Conservation (phyloP, 1,284 basidiomycete species). For the Malassezia obtusa region DNA sequence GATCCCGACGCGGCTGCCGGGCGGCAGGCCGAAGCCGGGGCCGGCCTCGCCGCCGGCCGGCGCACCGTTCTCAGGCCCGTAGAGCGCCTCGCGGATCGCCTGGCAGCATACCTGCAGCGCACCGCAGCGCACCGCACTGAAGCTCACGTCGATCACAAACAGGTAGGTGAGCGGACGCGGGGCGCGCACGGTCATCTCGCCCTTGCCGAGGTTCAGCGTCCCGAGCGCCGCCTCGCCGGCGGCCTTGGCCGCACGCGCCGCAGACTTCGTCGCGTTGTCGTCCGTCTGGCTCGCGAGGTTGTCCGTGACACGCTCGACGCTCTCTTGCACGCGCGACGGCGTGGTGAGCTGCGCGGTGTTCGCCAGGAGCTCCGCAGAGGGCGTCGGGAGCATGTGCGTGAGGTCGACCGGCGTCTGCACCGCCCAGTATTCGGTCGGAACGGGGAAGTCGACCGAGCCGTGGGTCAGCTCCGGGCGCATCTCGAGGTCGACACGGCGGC, state of each 20-base stretch:
- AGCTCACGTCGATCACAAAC: constrained; percentile 81
- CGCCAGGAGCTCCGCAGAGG: constrained; percentile 18
- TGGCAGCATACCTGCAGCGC: constrained; percentile 64
- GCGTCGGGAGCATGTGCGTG: constrained; percentile 24
- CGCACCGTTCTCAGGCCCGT: constrained; percentile 48
- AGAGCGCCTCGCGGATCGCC: constrained; percentile 61
- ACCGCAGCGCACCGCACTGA: constrained; percentile 62
- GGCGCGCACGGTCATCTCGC: constrained; percentile 39
- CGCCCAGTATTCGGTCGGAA: constrained; percentile 79
- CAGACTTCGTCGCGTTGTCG: constrained; percentile 30
- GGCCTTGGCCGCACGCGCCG: constrained; percentile 40
- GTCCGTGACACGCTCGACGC: constrained; percentile 7
- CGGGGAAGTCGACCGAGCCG: constrained; percentile 84
- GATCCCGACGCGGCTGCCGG: constrained; percentile 55
- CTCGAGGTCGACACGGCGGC: constrained; percentile 70
- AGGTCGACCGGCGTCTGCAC: constrained; percentile 43
- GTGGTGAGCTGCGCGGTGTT: constrained; percentile 34
- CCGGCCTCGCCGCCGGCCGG: constrained; percentile 8
- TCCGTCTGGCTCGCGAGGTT: neutral
- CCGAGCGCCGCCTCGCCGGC: constrained; percentile 39
- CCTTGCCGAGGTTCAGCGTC: constrained; percentile 34
- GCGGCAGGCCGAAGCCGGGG: constrained; percentile 41
- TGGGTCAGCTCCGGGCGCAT: constrained; percentile 76
- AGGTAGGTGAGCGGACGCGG: constrained; percentile 61
- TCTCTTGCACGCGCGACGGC: constrained; percentile 31